Base-by-base conservation (phyloP, 2,329 filamentous ascomycete genomes). In the Cladosporium halotolerans region DNA sequence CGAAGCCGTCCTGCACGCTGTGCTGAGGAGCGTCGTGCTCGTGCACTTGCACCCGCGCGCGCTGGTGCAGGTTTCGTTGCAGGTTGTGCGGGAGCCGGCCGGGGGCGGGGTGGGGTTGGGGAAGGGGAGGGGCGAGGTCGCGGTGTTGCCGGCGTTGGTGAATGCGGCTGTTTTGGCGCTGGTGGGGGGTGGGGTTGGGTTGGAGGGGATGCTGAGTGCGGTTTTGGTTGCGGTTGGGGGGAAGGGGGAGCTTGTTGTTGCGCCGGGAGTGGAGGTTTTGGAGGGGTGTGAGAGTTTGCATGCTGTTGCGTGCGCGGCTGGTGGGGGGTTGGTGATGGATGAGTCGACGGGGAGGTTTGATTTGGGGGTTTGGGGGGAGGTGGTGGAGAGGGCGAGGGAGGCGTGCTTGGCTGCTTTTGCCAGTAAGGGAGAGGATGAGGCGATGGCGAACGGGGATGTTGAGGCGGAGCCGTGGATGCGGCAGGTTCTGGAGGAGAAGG, bases 261-360 rank as follows among this genome's bases (percentile, higher is more conserved):
- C 85, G 52, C 89, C 89, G 6, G 81, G 80, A 3, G 76, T 82
- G 5, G 74, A 79, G 18, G 78, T 87, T 56, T 76, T 84, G 43
- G 76, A 82, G 58, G 72, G 73, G 43, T 84, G 86, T 9, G 77
- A 74, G 52, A 95, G 89, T 4, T 72, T 88, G 18, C 92, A 96
- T 67, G 88, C 87, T n/a, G 77, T 96, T 54, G 86, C 84, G 5
- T 95, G 93, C 67, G 85, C 85, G n/a, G 83, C 84, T 1, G 76
- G 82, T 48, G 81, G 85, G 8, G 83, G 88, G 55, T 73, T 95
- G 48, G 72, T 96, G 18, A 71, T 96, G 40, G 84, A 81, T 33
- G 88, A 96, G 71, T 95, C 89, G 63, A 83, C 92, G 63, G 92
- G 92, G 0, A 72, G 73, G 3, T 97, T 96, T 66, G 81, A 82